Base-by-base conservation (phyloP, 2,329 filamentous ascomycete genomes). In the Aureobasidium sp. region DNA sequence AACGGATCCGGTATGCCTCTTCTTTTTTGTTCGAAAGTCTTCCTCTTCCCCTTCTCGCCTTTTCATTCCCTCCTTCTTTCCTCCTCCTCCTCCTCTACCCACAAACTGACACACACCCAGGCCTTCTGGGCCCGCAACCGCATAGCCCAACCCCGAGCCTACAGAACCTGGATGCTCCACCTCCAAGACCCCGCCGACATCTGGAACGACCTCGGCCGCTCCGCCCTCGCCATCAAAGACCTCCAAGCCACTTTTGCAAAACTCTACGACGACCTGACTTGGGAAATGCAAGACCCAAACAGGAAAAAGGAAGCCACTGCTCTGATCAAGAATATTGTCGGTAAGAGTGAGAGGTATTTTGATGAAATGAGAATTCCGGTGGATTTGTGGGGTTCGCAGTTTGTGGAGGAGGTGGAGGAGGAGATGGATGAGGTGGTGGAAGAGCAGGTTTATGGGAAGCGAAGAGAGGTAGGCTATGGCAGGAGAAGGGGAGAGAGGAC, bases 161-260 rank as follows among this genome's bases (percentile, higher is more conserved):
- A 71, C 59, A 75, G 69, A 64, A 73, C 65, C 13, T 73, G 75
- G 60, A 71, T 81, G 54, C 73, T 86, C 54, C 81, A 75, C 62
- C 73, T 87, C 14, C 82, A 85, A 69, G 83, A 87, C 66, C 84
- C 84, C 0, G 80, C 81, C 8, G 78, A 85, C 67, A 75, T 77
- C 25, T 75, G 75, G 67, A 85, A 84, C 68, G 81, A 87, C 67
- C 74, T 86, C 1, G 84, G 84, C 36, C 71, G 73, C 47, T 76
- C 77, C 59, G 76, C 73, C 48, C 72, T 76, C 59, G 75, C 75
- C 14, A 80, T 82, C 63, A 76, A 76, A 62, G 78, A 84, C 62
- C 67, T 85, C 16, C 75, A 80, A 63, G 63, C 61, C 13, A 79
- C 76, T 73, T 27, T 29, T 21, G 14, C 29, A 32, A 68, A 8